Conservation (phyloP, 768 basidiomycete genomes). For the Russula ochroleuca region DNA sequence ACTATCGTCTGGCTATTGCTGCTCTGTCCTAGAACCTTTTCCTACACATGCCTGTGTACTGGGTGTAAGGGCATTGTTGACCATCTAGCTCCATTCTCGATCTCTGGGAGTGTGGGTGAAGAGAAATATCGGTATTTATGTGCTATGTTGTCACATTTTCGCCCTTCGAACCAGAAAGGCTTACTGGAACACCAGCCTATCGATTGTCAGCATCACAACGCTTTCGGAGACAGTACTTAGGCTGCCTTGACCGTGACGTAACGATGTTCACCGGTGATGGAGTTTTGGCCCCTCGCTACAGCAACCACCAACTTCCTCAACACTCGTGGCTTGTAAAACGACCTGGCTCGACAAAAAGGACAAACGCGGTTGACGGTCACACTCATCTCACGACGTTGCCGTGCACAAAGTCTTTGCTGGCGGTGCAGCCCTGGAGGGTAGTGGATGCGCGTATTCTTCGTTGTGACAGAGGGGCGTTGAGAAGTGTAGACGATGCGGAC, state of each 20-base stretch:
- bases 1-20: neutral
- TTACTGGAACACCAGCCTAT: too few relatives aligned
- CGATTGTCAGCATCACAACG: too few relatives aligned
- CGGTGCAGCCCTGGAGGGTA: neutral
- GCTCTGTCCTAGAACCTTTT: too few relatives aligned
- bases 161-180: too few relatives aligned
- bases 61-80: too few relatives aligned
- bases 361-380: neutral
- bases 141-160: neutral
- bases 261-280: too few relatives aligned
- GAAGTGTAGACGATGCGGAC: neutral
- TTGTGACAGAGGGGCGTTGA: neutral
- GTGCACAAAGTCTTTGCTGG: neutral
- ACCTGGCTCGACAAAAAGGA: neutral
- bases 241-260: too few relatives aligned
- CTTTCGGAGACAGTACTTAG: neutral
- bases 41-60: neutral
- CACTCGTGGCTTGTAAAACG: neutral
- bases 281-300: too few relatives aligned
- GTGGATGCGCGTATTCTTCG: neutral
- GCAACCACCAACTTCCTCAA: neutral
- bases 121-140: neutral
- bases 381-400: neutral
- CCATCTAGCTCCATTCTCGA: neutral
- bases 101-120: neutral